phyloP scores from a whole-genome alignment of 2,329 filamentous ascomycete species.

The Aspergillus aculeatus region DNA sequence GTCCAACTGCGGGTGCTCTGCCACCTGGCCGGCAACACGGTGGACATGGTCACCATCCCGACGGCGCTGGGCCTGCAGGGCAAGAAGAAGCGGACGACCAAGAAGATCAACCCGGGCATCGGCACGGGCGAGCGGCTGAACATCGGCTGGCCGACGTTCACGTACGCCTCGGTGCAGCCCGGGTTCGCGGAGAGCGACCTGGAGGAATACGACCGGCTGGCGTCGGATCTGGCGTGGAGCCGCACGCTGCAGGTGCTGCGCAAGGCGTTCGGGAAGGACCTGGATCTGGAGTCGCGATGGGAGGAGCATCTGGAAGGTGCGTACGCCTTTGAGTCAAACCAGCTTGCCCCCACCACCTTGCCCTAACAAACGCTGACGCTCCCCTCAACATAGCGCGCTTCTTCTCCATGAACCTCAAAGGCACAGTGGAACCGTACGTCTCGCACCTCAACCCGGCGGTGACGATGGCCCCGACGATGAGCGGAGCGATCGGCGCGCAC shows the following conservation, averaged over 20 bases:
- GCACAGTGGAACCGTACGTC: constrained; percentile 33
- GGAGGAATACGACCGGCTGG: constrained; percentile 65
- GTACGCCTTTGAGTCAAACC: background rate
- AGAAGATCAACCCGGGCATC: constrained; percentile 51
- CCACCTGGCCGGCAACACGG: constrained; percentile 54
- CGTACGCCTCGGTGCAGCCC: constrained; percentile 55
- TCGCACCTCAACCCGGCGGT: constrained; percentile 29
- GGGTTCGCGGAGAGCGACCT: constrained; percentile 72
- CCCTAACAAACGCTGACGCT: background rate
- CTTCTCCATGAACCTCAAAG: constrained; percentile 31
- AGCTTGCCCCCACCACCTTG: no score
- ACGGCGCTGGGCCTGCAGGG: constrained; percentile 55
- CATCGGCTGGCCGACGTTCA: constrained; percentile 43
- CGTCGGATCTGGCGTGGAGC: constrained; percentile 67
- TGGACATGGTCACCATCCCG: constrained; percentile 51
- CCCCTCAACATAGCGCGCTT: constrained; percentile 10
- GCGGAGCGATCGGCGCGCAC: constrained; percentile 43
- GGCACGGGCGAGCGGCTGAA: constrained; percentile 49
- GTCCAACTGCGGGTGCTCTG: constrained; percentile 51
- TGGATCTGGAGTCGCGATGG: constrained; percentile 37
- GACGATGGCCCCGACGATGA: constrained; percentile 38
- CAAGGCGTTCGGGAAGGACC: constrained; percentile 55
- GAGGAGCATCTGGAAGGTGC: constrained; percentile 39
- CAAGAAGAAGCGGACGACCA: constrained; percentile 49
- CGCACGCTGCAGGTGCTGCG: constrained; percentile 61